Conservation (phyloP, 1,284 basidiomycete genomes). For the Cystobasidiaceae sp. region DNA sequence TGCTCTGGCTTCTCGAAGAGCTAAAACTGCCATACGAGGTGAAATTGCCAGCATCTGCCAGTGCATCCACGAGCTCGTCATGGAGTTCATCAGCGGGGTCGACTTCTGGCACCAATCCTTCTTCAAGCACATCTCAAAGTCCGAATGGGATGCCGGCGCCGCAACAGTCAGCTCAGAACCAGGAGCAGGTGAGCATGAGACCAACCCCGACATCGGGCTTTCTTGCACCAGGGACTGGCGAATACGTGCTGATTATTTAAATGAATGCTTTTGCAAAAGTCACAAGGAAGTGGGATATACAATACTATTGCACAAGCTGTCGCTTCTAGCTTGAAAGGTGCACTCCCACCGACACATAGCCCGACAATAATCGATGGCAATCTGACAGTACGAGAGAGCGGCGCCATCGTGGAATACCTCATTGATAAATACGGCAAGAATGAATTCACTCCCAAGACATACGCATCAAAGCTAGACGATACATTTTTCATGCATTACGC, state of each 20-base stretch:
- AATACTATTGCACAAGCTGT: conserved; percentile 16
- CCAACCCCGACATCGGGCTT: too few species aligned
- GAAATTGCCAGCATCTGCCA: too few species aligned
- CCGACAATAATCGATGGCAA: conserved; percentile 18
- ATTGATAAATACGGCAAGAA: conserved; percentile 18
- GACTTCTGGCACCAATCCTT: too few species aligned
- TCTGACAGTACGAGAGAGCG: conserved; percentile 22
- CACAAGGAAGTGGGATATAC: conserved; percentile 16
- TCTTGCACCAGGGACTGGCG: too few species aligned
- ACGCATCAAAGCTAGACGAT: conserved; percentile 7
- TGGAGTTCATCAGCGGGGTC: too few species aligned
- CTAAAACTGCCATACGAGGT: conserved; percentile 20
- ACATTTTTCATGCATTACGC: conserved; percentile 28
- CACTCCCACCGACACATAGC: conserved; percentile 23
- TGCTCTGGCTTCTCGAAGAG: conserved; percentile 29
- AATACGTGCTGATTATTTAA: too few species aligned
- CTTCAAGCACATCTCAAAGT: too few species aligned
- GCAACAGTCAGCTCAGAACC: too few species aligned
- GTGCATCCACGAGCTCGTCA: too few species aligned
- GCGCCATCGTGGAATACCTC: conserved; percentile 27
- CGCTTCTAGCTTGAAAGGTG: conserved; percentile 14
- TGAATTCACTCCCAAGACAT: conserved; percentile 1
- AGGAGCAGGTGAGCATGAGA: too few species aligned
- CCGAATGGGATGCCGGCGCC: too few species aligned
- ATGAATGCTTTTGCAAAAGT: too few species aligned